A percentile compares a stretch with the other conserved stretches of the same genome.
These are phyloP conservation scores for Phytophthora cactorum DNA, from an alignment of 352 stramenopile species.

Conservation along the genomic window DNA sequence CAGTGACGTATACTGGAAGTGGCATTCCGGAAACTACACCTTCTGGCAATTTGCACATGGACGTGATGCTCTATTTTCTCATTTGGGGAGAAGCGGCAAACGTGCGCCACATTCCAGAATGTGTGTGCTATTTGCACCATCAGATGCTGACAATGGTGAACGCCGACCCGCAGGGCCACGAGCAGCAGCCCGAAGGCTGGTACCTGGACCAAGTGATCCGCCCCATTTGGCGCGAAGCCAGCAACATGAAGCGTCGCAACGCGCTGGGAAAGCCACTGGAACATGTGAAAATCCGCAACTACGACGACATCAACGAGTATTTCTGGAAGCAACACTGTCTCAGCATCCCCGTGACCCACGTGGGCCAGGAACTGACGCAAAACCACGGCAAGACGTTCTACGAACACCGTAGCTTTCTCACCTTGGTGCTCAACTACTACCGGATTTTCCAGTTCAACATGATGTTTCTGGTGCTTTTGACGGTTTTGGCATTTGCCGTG, in stretches of 20 bases:
- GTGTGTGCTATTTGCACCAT: slow-evolving; percentile 98
- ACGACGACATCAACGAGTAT: slow-evolving; percentile 87
- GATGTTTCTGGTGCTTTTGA: slow-evolving; percentile 68
- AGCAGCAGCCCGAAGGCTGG: slow-evolving; percentile 58
- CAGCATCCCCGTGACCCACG: slow-evolving; percentile 49
- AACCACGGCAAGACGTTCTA: slow-evolving; percentile 85
- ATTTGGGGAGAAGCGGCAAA: slow-evolving; percentile 98
- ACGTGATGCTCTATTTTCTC: slow-evolving; percentile 97
- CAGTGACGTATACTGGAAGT: slow-evolving; percentile 71
- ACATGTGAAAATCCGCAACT: slow-evolving; percentile 82
- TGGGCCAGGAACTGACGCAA: slow-evolving; percentile 55
- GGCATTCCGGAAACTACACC: slow-evolving; percentile 24
- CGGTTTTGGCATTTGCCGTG: slow-evolving; percentile 60
- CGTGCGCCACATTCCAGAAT: slow-evolving; percentile 97
- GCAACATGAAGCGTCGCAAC: slow-evolving; percentile 79
- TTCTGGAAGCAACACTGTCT: slow-evolving; percentile 80
- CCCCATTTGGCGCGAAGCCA: slow-evolving; percentile 73
- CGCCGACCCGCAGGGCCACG: slow-evolving; percentile 45
- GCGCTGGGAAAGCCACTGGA: slow-evolving; percentile 62
- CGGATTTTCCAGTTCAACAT: slow-evolving; percentile 87
- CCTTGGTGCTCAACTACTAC: slow-evolving; percentile 80
- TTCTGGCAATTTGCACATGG: slow-evolving; percentile 67
- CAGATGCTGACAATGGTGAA: slow-evolving; percentile 68
- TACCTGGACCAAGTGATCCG: slow-evolving; percentile 65
- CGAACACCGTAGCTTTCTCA: slow-evolving; percentile 76